Evolutionary conservation across 78 protist species (phyloP), one percentile per base, ranked within the genome.

Genomic region (Dictyostelium capitatum): DNA sequence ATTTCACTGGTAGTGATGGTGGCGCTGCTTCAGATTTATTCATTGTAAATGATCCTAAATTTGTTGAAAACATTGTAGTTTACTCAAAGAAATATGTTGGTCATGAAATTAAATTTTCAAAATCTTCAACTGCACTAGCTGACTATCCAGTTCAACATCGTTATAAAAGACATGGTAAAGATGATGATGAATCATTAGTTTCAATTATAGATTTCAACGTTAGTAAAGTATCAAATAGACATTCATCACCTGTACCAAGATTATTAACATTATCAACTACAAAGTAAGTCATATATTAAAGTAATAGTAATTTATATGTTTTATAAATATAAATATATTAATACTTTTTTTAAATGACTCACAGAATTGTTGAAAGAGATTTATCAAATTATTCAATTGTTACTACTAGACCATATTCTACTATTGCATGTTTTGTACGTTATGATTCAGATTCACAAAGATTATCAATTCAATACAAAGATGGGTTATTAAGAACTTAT

Each of bases 291-390:
- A 28, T 53, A 67, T 8, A 23, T 75, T 75, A 51, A 20, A n/a
- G n/a, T n/a, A n/a, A n/a, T n/a, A n/a, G n/a, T 30, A 10, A 23
- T n/a, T 64, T 25, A 64, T 64, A 65, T 7, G 11, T 19, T 19
- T 9, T 19, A 65, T 19, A 28, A 14, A 19, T n/a, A n/a, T n/a
- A n/a, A n/a, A n/a, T n/a, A 37, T 37, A 37, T 2, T 37, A 37
- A 37, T 37, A 37, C 2, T 37, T 37, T 3, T 37, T 37, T 37
- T 1, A 37, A 37, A 37, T 37, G 1, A 59, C 19, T 59, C 9
- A 8, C 30, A 82, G 89, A 82, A 4, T 90, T 46, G 95, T 90
- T 48, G 95, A 90, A 74, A 73, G 95, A 78, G 82, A 81, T 57
- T 28, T 82, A 4, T 12, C 80, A 25, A 90, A 54, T 32, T 90